phyloP scores from a whole-genome alignment of 1,284 basidiomycete genomes.

The Hemileia vastatrix region DNA sequence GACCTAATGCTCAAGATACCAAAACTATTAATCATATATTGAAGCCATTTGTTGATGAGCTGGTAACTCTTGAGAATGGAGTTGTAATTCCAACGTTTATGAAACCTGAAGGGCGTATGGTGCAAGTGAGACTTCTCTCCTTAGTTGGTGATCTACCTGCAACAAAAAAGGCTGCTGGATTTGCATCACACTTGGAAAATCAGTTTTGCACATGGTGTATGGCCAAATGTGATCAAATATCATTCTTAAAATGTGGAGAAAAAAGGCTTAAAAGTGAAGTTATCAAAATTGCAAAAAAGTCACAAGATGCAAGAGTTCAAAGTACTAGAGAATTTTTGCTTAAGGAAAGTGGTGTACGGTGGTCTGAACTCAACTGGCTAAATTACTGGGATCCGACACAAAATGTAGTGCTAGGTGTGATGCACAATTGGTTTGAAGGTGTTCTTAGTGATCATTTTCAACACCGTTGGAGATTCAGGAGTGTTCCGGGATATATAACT shows the following conservation, averaged over 20 bases:
- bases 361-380: conserved; percentile 10
- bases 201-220: too few species aligned
- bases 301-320: background rate
- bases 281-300: background rate
- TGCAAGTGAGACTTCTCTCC: background rate
- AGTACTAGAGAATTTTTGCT: background rate
- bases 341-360: conserved; percentile 2
- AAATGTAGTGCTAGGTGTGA: conserved; percentile 2
- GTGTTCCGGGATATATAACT: background rate
- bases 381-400: conserved; percentile 1
- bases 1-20: conserved; percentile 13
- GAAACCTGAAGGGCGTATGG: conserved; percentile 2
- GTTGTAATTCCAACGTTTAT: conserved; percentile 2
- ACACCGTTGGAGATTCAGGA: conserved; percentile 5
- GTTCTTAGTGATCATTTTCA: conserved; percentile 1
- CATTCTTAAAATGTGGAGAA: too few species aligned
- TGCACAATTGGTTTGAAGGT: conserved; percentile 17
- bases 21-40: conserved; percentile 22
- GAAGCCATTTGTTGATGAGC: conserved; percentile 11
- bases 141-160: background rate
- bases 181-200: background rate
- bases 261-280: conserved; percentile 3
- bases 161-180: conserved; percentile 1
- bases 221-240: too few species aligned
- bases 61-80: conserved; percentile 11